Conservation (phyloP, 192 early-diverging fungal genomes). For the Umbelopsis vinacea region DNA sequence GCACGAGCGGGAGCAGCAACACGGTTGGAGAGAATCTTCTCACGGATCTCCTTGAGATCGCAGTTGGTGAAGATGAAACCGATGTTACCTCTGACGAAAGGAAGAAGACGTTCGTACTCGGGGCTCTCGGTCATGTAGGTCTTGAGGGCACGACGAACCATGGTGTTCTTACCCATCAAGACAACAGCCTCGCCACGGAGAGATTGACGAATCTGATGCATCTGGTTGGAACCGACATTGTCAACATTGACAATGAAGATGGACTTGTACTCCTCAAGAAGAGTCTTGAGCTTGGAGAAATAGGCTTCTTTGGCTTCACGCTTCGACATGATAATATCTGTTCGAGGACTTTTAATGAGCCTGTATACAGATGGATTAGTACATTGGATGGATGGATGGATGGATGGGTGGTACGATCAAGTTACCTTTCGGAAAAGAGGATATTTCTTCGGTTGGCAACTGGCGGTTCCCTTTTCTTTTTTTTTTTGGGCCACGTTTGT, state of each 20-base stretch:
- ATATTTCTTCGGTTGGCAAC: constrained; percentile 2
- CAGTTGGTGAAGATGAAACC: constrained; percentile 99
- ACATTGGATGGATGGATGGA: constrained; percentile 24
- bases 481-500: background rate
- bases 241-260: constrained; percentile 99
- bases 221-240: constrained; percentile 99
- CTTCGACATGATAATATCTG: constrained; percentile 92
- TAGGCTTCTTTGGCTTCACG: constrained; percentile 97
- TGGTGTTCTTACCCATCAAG: constrained; percentile 99
- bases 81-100: constrained; percentile 91
- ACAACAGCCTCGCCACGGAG: constrained; percentile 92
- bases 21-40: constrained; percentile 90
- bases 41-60: constrained; percentile 94
- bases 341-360: constrained; percentile 69
- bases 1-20: constrained; percentile 96
- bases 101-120: constrained; percentile 78
- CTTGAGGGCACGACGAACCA: constrained; percentile 89
- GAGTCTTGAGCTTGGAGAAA: constrained; percentile 88
- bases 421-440: constrained; percentile 21
- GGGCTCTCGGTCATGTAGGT: constrained; percentile 73
- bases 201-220: constrained; percentile 94
- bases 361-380: constrained; percentile 5
- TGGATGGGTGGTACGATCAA: constrained; percentile 35
- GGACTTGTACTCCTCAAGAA: constrained; percentile 91
- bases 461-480: background rate